Evolutionary conservation across 2,329 filamentous ascomycete species (phyloP).

Genomic region (Aureobasidium sp.): DNA sequence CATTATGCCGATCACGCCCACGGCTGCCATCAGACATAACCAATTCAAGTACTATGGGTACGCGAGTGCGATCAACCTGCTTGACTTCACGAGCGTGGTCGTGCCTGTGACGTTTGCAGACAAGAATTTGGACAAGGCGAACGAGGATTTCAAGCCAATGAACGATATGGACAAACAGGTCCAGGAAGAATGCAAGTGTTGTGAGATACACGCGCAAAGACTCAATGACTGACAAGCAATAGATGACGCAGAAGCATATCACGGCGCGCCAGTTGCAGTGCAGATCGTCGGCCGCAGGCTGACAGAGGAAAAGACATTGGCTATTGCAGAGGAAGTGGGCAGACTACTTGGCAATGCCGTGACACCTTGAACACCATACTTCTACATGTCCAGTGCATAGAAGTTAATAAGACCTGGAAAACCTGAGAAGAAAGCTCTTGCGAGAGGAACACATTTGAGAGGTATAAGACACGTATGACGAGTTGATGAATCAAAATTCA

Average conservation of each 20-base stretch:
- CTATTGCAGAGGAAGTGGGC: slow-evolving; percentile 30
- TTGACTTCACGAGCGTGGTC: slow-evolving; percentile 24
- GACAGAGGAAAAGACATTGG: slow-evolving; percentile 35
- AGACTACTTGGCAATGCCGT: slow-evolving; percentile 9
- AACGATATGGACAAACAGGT: slow-evolving; percentile 24
- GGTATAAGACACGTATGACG: no score
- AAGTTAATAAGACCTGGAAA: slow-evolving; percentile 25
- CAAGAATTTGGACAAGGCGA: slow-evolving; percentile 25
- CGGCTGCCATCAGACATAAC: slow-evolving; percentile 28
- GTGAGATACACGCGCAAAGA: not conserved
- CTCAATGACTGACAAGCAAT: not conserved
- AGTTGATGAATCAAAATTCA: no score
- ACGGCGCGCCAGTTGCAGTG: slow-evolving; percentile 33
- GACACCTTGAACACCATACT: no score
- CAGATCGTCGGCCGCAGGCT: slow-evolving; percentile 33
- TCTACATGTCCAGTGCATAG: slow-evolving; percentile 46
- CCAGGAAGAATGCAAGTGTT: slow-evolving; percentile 18
- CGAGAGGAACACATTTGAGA: no score
- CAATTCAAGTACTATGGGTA: slow-evolving; percentile 29
- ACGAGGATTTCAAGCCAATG: slow-evolving; percentile 24
- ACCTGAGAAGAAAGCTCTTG: no score
- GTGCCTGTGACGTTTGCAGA: slow-evolving; percentile 31
- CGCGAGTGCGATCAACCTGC: slow-evolving; percentile 11
- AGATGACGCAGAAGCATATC: slow-evolving; percentile 36
- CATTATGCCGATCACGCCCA: slow-evolving; percentile 33